These are phyloP conservation scores for Tulasnella sp. DNA, from an alignment of 768 basidiomycete species.

Conservation along the genomic window DNA sequence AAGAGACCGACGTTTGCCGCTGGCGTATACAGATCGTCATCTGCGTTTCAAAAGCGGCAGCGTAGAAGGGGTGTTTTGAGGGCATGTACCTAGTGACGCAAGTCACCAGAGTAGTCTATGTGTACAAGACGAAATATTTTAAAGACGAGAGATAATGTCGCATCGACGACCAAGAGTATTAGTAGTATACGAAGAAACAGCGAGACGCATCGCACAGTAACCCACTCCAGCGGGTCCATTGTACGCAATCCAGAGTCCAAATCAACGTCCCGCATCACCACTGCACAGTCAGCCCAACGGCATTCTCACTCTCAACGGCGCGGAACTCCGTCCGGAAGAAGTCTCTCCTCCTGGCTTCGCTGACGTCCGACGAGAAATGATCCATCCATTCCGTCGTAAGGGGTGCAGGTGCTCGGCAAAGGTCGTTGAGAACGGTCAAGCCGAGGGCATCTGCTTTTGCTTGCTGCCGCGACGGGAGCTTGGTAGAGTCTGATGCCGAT, in stretches of 20 bases:
- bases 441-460: constrained; percentile 7
- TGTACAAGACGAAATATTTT: constrained; percentile 1
- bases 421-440: constrained; percentile 28
- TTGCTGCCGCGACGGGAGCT: neutral
- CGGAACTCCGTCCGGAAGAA: constrained; percentile 79
- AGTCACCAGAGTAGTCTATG: neutral
- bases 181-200: neutral
- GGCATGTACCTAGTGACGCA: neutral
- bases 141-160: neutral
- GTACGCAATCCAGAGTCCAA: neutral
- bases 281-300: constrained; percentile 73
- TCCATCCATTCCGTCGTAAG: neutral
- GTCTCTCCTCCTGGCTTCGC: constrained; percentile 51
- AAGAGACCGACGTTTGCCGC: too few species aligned
- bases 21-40: too few species aligned
- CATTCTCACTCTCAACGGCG: constrained; percentile 78
- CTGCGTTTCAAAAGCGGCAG: too few species aligned
- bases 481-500: too few species aligned
- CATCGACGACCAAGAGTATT: neutral
- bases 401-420: constrained; percentile 14
- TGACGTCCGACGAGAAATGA: constrained; percentile 48
- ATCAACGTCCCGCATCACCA: constrained; percentile 50
- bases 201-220: neutral
- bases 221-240: neutral
- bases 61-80: neutral